These are phyloP conservation scores for Lentinula sp. DNA, from an alignment of 768 basidiomycete species.

Conservation along the genomic window DNA sequence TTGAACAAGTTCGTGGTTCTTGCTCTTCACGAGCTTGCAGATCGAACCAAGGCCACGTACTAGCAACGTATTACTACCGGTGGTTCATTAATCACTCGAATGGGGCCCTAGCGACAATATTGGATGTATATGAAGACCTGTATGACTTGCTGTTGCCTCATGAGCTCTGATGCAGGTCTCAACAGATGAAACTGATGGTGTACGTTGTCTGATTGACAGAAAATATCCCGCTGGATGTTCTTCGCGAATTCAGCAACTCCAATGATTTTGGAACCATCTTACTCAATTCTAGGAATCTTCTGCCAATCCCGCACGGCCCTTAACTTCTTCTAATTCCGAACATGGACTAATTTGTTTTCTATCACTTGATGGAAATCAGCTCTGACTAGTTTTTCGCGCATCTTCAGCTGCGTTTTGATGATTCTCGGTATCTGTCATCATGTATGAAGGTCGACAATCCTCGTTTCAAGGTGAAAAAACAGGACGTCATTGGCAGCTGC, in stretches of 20 bases:
- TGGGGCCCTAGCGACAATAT: not conserved
- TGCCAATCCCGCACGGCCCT: not conserved
- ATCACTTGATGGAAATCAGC: too few species aligned
- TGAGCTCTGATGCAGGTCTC: not conserved
- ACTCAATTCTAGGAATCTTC: not conserved
- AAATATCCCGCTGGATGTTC: constrained; percentile 1
- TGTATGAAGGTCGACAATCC: too few species aligned
- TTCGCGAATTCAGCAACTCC: not conserved
- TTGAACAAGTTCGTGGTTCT: not conserved
- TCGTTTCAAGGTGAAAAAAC: too few species aligned
- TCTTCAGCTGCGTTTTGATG: too few species aligned
- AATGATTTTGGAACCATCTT: not conserved
- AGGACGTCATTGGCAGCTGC: too few species aligned
- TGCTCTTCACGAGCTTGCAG: not conserved
- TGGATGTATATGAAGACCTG: too few species aligned
- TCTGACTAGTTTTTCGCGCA: too few species aligned
- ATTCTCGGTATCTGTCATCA: too few species aligned
- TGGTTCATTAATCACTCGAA: not conserved
- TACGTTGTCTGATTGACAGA: constrained; percentile 2
- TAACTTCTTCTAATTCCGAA: not conserved
- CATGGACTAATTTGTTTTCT: not conserved
- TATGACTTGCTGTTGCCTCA: too few species aligned
- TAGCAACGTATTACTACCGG: not conserved
- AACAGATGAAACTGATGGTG: not conserved
- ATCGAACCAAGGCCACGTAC: not conserved